Conservation (phyloP, 306 rosid species). For the Malus fusca region DNA sequence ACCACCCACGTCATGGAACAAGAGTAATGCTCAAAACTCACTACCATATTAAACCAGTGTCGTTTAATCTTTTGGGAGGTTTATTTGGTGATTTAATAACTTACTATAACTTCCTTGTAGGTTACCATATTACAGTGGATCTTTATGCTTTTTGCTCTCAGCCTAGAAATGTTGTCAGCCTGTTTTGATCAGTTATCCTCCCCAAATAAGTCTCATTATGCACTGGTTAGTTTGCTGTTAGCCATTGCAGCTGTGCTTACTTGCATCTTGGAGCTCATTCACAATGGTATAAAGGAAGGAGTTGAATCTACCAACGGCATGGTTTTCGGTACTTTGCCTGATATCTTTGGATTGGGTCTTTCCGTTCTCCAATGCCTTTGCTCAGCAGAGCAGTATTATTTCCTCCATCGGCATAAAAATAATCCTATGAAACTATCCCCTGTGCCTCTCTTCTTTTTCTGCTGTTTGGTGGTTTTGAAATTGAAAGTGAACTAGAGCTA, state of each 20-base stretch:
- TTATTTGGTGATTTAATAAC: neutral
- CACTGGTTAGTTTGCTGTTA: neutral
- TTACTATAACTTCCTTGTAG: neutral
- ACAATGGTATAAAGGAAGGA: neutral
- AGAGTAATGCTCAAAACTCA: neutral
- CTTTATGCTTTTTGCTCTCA: neutral
- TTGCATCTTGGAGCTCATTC: neutral
- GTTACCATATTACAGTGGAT: neutral
- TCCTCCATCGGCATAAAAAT: neutral
- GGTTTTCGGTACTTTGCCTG: neutral
- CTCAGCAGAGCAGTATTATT: neutral
- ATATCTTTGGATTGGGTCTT: neutral
- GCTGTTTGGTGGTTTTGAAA: neutral
- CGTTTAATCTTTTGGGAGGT: neutral
- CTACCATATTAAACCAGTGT: neutral
- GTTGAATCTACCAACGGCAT: neutral
- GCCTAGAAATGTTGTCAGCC: neutral
- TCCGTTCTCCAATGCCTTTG: neutral
- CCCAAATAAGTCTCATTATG: neutral
- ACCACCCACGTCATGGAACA: neutral
- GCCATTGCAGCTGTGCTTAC: neutral
- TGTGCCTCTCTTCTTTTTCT: neutral
- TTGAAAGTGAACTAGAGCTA: neutral
- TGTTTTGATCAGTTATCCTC: neutral
- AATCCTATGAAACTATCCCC: neutral